These are phyloP conservation scores for Microbotryomycetes sp. DNA, from an alignment of 1,284 basidiomycete genomes.

Conservation along the genomic window DNA sequence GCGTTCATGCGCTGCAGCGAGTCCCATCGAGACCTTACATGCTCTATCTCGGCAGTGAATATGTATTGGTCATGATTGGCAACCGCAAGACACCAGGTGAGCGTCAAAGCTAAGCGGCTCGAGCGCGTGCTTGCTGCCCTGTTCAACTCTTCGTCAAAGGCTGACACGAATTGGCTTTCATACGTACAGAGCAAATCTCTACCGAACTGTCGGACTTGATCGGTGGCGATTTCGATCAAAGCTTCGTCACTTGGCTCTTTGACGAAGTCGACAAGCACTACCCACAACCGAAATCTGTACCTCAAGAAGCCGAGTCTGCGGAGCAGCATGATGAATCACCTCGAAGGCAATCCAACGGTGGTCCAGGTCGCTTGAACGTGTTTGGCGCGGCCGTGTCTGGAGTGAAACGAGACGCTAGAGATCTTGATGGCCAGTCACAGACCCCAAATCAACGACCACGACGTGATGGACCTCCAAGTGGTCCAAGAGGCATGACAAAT, in stretches of 20 bases:
- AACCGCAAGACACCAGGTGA: conserved; percentile 75
- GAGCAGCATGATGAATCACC: too few species aligned
- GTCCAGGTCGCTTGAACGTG: conserved; percentile 6
- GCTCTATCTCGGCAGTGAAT: conserved; percentile 53
- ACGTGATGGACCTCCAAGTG: conserved; percentile 17
- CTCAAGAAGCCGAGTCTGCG: neutral
- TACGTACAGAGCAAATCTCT: conserved; percentile 63
- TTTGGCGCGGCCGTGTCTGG: conserved; percentile 35
- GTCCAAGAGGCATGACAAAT: neutral
- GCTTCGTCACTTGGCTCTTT: conserved; percentile 79
- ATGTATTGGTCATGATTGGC: conserved; percentile 84
- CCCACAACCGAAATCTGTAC: conserved; percentile 44
- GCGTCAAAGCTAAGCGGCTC: conserved; percentile 36
- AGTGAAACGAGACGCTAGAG: conserved; percentile 32
- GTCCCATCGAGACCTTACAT: neutral
- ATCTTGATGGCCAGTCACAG: conserved; percentile 2
- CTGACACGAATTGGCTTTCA: neutral
- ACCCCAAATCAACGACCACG: neutral
- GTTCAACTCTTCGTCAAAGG: neutral
- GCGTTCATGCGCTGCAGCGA: neutral
- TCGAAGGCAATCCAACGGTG: conserved; percentile 46
- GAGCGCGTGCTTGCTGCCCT: neutral
- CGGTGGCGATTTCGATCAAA: conserved; percentile 51
- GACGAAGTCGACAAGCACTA: conserved; percentile 52
- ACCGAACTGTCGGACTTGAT: conserved; percentile 62